phyloP scores from a whole-genome alignment of 257 asterid genomes.

The Avicennia marina region DNA sequence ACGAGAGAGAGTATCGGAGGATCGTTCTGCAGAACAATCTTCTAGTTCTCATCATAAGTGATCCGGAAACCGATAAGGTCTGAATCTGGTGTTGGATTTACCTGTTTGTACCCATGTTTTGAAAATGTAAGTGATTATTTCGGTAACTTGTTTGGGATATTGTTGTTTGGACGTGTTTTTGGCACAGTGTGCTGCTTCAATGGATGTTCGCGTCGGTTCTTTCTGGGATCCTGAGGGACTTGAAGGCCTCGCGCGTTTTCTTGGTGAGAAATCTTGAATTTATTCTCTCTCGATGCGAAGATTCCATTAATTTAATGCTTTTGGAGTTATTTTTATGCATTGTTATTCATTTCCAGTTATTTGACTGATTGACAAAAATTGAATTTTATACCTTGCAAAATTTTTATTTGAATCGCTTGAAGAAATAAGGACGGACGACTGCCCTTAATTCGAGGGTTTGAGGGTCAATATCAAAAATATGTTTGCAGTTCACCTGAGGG shows the following conservation, averaged over 20 bases:
- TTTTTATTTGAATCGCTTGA: too few species aligned
- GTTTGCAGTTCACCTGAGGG: too few species aligned
- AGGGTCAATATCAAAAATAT: too few species aligned
- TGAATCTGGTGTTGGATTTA: not conserved
- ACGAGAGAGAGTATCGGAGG: constrained; percentile 70
- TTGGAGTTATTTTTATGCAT: too few species aligned
- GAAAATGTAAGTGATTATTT: not conserved
- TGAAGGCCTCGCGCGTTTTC: constrained; percentile 98
- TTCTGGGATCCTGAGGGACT: constrained; percentile 94
- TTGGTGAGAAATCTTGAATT: constrained; percentile 44
- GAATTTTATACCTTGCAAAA: too few species aligned
- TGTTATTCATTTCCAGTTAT: too few species aligned
- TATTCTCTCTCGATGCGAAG: not conserved
- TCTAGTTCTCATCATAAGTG: constrained; percentile 83
- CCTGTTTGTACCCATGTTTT: not conserved
- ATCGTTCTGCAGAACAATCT: constrained; percentile 68
- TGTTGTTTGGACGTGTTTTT: constrained; percentile 16
- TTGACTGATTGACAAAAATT: too few species aligned
- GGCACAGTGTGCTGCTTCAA: constrained; percentile 88
- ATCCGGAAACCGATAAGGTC: constrained; percentile 94
- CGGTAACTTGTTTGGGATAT: not conserved
- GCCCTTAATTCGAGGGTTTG: too few species aligned
- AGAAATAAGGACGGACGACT: too few species aligned
- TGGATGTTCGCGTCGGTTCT: constrained; percentile 93
- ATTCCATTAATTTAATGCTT: too few species aligned